Base-by-base conservation (phyloP, 2,329 filamentous ascomycete genomes). In the Ascochyta koolunga region DNA sequence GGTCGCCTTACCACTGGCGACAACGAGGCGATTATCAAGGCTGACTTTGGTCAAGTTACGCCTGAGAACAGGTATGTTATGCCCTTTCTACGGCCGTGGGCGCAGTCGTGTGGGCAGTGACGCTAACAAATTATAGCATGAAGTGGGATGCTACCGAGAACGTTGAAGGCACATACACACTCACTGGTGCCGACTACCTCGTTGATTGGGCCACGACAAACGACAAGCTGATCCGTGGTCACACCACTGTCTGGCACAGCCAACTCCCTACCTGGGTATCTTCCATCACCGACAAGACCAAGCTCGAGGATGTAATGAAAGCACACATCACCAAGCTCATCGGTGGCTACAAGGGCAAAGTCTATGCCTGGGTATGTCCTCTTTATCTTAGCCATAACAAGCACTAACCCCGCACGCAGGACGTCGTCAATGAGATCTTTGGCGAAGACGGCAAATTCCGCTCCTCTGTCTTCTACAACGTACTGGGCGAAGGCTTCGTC, bases 401-500 rank as follows among this genome's bases (percentile, higher is more conserved):
- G 19, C 5, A 35, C 38, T 48, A 29, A 54, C n/a, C 2, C 5
- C 10, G 5, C 27, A 1, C 2, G 5, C 29, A 54, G 51, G 47
- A 66, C 18, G 62, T 66, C 3, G 58, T 67, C 51, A 62, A 58
- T 47, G 55, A 67, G 8, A 50, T 56, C 37, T 40, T 59, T 69
- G 79, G 81, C 61, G 76, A 88, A 61, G 80, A 86, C 64, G 87
- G 86, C 31, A 76, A 70, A 3, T 77, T 88, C 49, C 85, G 87
- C 38, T 64, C 76, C 25, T 83, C 80, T 9, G 85, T 89, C 62
- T 91, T 89, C 77, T 87, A 79, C 64, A 80, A 83, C 22, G 83
- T 90, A 2, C 81, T 91, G 4, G 88, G 88, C 38, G 87, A 90
- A 75, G 82, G 83, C 70, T 90, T 88, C 67, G 84, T 91, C 47